Evolutionary conservation across 2,329 filamentous ascomycete genomes (phyloP), one percentile per base, ranked within the genome.

Genomic region (Scytalidium sp.): DNA sequence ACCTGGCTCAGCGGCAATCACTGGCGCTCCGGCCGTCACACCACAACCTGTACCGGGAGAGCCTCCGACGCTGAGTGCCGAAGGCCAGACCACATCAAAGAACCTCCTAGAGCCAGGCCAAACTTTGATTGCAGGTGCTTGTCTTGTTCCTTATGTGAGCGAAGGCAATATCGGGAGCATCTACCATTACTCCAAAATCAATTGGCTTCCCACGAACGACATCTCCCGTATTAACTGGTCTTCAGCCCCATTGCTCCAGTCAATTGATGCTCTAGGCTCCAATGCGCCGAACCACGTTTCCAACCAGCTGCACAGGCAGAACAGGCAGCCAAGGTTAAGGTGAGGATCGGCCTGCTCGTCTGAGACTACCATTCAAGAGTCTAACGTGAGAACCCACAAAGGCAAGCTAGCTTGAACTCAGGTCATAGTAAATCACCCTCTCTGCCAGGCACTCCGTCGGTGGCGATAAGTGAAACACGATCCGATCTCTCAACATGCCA

Each of bases 131-230:
- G 20, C 45, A 3, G 45, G 45, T 21, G 45, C 45, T 20, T 41
- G 41, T 19, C 45, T 47, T 42, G 29, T 47, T 19, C 45, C 45
- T 42, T 36, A 47, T 41, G 45, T 47, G 8, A 47, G 45, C 36
- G 45, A 47, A 19, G 45, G 45, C 17, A 47, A 47, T 10, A 47
- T 47, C 21, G 45, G 45, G 20, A 47, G 45, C 11, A 39, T 47
- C 21, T 47, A 47, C 19, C 41, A 47, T n/a, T 47, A 47, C 21
- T 47, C 45, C 22, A 47, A 41, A 41, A 47, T 47, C 21, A 47
- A 47, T 20, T 47, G 45, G 45, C 36, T 47, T 3, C 45, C 45
- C 32, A 29, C 19, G 10, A 47, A 27, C 13, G 45, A 47, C 3
- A 10, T 47, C 15, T 19, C 45, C 1, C 45, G 42, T 11, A 29